Evolutionary conservation across 805 yeast species (phyloP).

Genomic region (Candida montana): DNA sequence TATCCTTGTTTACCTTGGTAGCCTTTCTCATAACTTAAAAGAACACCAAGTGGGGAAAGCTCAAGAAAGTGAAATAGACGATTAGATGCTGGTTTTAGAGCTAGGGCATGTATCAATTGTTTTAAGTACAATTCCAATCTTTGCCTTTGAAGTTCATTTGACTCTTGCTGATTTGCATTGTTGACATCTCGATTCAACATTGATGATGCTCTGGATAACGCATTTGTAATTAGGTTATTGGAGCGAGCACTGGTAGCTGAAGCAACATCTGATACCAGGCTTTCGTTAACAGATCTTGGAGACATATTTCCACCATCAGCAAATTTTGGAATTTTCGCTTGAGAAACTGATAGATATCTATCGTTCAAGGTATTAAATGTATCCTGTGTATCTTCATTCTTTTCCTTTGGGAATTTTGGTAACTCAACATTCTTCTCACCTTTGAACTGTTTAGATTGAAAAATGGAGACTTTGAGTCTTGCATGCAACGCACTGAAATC

Average conservation of each 20-base stretch:
- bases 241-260: conserved; percentile 2
- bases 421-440: conserved; percentile 26
- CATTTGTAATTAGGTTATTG: conserved; percentile 12
- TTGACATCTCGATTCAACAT: conserved; percentile 1
- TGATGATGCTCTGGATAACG: conserved; percentile 15
- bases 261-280: background rate
- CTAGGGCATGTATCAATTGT: conserved; percentile 50
- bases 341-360: conserved; percentile 17
- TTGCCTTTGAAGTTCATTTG: conserved; percentile 26
- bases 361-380: conserved; percentile 18
- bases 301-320: background rate
- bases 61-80: conserved; percentile 83
- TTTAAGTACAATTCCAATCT: conserved; percentile 63
- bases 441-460: conserved; percentile 29
- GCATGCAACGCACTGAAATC: conserved; percentile 72
- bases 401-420: conserved; percentile 33
- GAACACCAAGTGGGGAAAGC: conserved; percentile 79
- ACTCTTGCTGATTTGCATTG: background rate
- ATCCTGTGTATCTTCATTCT: background rate
- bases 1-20: conserved; percentile 88
- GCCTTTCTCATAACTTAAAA: conserved; percentile 68
- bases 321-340: background rate
- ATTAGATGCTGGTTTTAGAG: conserved; percentile 77
- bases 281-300: background rate
- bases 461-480: conserved; percentile 49